phyloP scores from a whole-genome alignment of 306 rosid species.

The Castanea sativa region DNA sequence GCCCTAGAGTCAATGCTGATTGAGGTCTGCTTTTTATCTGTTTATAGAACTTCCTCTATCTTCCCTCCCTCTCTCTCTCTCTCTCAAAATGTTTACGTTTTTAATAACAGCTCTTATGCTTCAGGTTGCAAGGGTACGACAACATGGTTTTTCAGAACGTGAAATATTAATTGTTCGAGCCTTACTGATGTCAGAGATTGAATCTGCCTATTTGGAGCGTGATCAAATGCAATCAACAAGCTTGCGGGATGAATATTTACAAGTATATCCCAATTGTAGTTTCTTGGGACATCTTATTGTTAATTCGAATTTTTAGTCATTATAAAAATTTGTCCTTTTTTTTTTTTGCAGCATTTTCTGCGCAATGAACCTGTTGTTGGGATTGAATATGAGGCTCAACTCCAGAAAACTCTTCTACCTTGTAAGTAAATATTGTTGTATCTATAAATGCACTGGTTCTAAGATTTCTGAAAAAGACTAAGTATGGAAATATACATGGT shows the following conservation, averaged over 20 bases:
- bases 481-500: not conserved
- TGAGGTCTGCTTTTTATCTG: slow-evolving; percentile 58
- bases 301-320: slow-evolving; percentile 11
- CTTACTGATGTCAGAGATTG: slow-evolving; percentile 84
- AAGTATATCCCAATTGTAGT: slow-evolving; percentile 41
- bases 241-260: slow-evolving; percentile 87
- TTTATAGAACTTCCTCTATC: slow-evolving; percentile 6
- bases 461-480: slow-evolving; percentile 17
- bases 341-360: slow-evolving; percentile 79
- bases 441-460: not conserved
- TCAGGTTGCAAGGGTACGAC: slow-evolving; percentile 87
- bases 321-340: slow-evolving; percentile 6
- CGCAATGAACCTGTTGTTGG: slow-evolving; percentile 86
- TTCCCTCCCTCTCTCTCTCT: slow-evolving; percentile 2
- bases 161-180: slow-evolving; percentile 82
- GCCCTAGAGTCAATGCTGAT: slow-evolving; percentile 85
- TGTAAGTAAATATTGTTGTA: slow-evolving; percentile 48
- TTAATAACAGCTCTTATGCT: slow-evolving; percentile 31
- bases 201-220: slow-evolving; percentile 96
- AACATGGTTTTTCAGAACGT: slow-evolving; percentile 91
- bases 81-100: slow-evolving; percentile 1
- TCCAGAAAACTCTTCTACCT: slow-evolving; percentile 92
- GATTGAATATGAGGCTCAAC: slow-evolving; percentile 93
- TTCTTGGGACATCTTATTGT: slow-evolving; percentile 5
- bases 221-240: slow-evolving; percentile 95